These are phyloP conservation scores for Pythium dissimile DNA, from an alignment of 352 stramenopile genomes.

Conservation along the genomic window DNA sequence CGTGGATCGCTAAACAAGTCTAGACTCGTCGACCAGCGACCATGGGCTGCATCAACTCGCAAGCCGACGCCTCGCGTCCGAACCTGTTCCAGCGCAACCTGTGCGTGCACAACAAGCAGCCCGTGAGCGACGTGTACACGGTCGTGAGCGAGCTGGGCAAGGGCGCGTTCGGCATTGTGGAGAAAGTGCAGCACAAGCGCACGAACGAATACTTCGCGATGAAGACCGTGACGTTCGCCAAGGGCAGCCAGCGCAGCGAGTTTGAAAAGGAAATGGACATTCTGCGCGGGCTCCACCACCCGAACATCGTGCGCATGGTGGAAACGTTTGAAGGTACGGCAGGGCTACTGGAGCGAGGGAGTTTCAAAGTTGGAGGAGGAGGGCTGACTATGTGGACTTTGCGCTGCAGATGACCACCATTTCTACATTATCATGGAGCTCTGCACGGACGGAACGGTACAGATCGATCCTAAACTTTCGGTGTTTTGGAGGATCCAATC, in stretches of 20 bases:
- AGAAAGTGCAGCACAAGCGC: constrained; percentile 67
- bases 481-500: too few species aligned
- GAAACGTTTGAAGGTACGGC: constrained; percentile 62
- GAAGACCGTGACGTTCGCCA: constrained; percentile 73
- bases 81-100: constrained; percentile 82
- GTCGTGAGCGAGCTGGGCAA: constrained; percentile 55
- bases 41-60: constrained; percentile 71
- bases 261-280: constrained; percentile 82
- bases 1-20: too few species aligned
- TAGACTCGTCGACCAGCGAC: not conserved
- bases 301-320: constrained; percentile 77
- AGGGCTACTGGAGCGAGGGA: too few species aligned
- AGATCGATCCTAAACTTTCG: not conserved
- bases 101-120: constrained; percentile 64
- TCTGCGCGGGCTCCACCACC: constrained; percentile 67
- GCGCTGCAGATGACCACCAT: constrained; percentile 50
- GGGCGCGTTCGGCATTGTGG: constrained; percentile 70
- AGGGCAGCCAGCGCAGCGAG: constrained; percentile 55
- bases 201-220: constrained; percentile 71
- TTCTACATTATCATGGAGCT: constrained; percentile 90
- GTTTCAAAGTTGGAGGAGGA: too few species aligned
- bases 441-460: constrained; percentile 54
- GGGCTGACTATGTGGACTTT: too few species aligned
- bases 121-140: constrained; percentile 43
- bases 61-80: constrained; percentile 36